A percentile compares a stretch with the other conserved stretches of the same genome.
These are phyloP conservation scores for Beauveria sp. DNA, from an alignment of 2,329 filamentous ascomycete genomes.

Conservation along the genomic window DNA sequence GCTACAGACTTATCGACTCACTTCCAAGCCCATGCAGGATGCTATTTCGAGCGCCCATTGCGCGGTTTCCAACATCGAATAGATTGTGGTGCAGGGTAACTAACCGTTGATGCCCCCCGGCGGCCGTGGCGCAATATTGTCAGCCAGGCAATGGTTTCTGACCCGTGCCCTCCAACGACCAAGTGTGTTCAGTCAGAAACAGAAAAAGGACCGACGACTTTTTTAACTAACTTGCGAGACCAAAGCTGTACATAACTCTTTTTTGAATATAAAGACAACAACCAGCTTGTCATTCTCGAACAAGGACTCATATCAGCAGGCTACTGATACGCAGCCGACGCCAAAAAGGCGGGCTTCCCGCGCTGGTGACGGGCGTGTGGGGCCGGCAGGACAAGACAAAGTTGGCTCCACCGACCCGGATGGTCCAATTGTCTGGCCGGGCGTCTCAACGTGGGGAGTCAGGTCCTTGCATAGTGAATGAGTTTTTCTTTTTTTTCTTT, in stretches of 20 bases:
- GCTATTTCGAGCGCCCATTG: no score
- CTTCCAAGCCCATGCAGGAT: background rate
- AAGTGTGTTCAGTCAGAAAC: no score
- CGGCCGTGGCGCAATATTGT: background rate
- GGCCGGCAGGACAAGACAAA: background rate
- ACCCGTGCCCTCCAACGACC: no score
- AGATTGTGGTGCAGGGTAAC: no score
- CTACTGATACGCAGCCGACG: background rate
- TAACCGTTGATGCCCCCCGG: background rate
- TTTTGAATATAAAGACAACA: background rate
- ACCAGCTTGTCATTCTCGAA: background rate
- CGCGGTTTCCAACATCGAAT: no score
- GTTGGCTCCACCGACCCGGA: background rate
- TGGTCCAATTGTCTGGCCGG: constrained; percentile 5
- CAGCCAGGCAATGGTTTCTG: no score
- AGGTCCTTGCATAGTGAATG: background rate
- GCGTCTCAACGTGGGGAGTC: constrained; percentile 2
- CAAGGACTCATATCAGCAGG: no score
- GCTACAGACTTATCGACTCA: no score
- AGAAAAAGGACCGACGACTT: no score
- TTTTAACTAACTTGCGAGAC: no score
- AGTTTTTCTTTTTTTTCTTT: background rate
- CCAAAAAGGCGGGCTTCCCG: background rate
- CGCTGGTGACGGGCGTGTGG: background rate
- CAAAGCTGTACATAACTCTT: background rate